Base-by-base conservation (phyloP, 495 filamentous ascomycete species). In the Choiromyces venosus region DNA sequence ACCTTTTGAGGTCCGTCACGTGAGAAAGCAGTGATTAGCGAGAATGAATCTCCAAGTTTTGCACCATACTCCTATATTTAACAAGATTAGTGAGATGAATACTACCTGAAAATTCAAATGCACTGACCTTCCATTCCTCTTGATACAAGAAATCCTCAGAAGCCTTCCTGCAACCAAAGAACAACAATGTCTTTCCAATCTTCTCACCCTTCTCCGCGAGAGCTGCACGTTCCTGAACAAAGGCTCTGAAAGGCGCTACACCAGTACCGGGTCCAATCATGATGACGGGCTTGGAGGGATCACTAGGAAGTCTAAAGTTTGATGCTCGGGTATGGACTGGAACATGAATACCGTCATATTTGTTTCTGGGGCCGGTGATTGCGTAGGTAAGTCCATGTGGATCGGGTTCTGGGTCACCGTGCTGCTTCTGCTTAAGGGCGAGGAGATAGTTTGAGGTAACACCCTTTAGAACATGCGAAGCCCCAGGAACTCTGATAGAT, bases 251-350 rank as follows among this genome's bases (percentile, higher is more conserved):
- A 19, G 95, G 95, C 16, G 95, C 95, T 65, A 98, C 95, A 86
- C 95, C 95, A 72, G 96, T 97, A 79, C 95, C 95, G 29, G 95
- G 95, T 42, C 95, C 95, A 81, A 99, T 87, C 89, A 97, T 92
- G 82, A 99, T 95, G 74, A 99, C 86, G 33, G 95, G 95, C 83
- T 93, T 94, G 29, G 91, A 87, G 9, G 95, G 94, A 78, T 99
- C 95, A 46, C 94, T 97, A 42, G 95, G 95, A 35, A 99, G 87
- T 84, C 97, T 97, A 89, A 99, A 99, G 85, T 99, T 99, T 66
- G 95, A 99, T 85, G 97, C 93, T 71, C 95, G 92, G 68, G 98
- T 89, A 82, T 98, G 96, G 35, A 98, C 92, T 4, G 96, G 95
- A 6, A 98, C 91, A 78, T 97, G 94, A 76, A 97, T 90, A 69